These are phyloP conservation scores for Macaranga tanarius DNA, from an alignment of 441 rosid species.

Conservation along the genomic window DNA sequence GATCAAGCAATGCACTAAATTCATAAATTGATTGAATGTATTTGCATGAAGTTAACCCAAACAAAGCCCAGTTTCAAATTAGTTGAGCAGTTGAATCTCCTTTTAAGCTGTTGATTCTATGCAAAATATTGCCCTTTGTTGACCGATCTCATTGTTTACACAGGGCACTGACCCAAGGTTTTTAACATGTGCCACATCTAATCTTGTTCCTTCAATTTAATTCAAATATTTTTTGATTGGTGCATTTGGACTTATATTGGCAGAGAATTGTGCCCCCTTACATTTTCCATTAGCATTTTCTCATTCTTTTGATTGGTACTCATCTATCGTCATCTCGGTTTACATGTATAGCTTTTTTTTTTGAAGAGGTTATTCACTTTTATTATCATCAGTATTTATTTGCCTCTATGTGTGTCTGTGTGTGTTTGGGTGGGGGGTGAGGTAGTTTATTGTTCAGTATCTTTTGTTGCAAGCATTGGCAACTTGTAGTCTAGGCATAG, in stretches of 20 bases:
- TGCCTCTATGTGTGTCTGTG: too few relatives aligned
- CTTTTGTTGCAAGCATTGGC: slow-evolving; percentile 1
- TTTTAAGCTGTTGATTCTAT: neutral
- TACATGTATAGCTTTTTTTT: too few relatives aligned
- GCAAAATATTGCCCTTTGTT: neutral
- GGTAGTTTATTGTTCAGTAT: neutral
- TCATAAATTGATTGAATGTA: neutral
- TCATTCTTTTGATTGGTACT: neutral
- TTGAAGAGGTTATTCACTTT: too few relatives aligned
- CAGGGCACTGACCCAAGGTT: neutral
- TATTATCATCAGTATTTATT: too few relatives aligned
- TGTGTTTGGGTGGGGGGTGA: too few relatives aligned
- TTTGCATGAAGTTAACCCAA: slow-evolving; percentile 1
- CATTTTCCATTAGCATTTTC: neutral
- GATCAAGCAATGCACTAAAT: slow-evolving; percentile 8
- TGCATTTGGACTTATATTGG: neutral
- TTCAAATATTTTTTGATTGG: neutral
- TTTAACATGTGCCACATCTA: neutral
- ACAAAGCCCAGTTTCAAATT: neutral
- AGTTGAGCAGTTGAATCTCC: slow-evolving; percentile 7
- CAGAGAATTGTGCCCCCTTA: neutral
- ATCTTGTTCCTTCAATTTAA: neutral
- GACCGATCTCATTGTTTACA: slow-evolving; percentile 1
- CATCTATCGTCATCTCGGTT: too few relatives aligned
- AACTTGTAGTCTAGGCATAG: neutral